Base-by-base conservation (phyloP, 2,329 filamentous ascomycete species). In the Pyrenophora teres region DNA sequence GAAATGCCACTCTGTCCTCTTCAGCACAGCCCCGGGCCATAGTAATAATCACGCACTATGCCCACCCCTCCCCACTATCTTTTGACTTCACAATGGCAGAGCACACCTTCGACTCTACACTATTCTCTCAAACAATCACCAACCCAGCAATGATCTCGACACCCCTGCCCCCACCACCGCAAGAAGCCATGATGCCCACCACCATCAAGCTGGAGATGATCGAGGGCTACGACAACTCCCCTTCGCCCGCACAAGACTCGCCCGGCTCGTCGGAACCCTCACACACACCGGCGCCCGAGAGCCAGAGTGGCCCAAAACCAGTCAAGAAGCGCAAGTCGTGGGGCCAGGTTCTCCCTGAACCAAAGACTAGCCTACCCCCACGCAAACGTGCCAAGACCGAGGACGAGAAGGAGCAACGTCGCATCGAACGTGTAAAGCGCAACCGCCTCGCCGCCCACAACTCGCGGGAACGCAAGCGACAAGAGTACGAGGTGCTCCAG, bases 321-420 rank as follows among this genome's bases (percentile, higher is more conserved):
- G 78, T 82, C 31, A 97, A 97, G 85, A 97, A 97, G 85, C 83
- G 94, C 68, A 99, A 97, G 79, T 97, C 94, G 41, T 99, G 94
- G 94, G 94, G 94, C 42, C 94, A 99, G 76, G 90, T 96, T 73
- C 86, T 97, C 35, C 94, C 94, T 15, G 90, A 95, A 71, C 94
- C 94, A 37, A 97, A 97, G 83, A 97, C 94, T 27, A 95, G 93
- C 70, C 85, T 97, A 6, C 93, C 93, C 55, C 93, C 93, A 33
- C 87, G 92, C 62, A 99, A 99, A 85, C 91, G 94, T 57, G 94
- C 94, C 65, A 99, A 97, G 83, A 99, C 94, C 2, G 93, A 96
- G 68, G 94, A 97, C 69, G 94, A 99, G 77, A 99, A 99, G 79
- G 94, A 97, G 77, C 94, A 99, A 76, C 89, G 94, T 38, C 89